Conservation (phyloP, 2,329 filamentous ascomycete genomes). For the Curvularia hawaiiensis region DNA sequence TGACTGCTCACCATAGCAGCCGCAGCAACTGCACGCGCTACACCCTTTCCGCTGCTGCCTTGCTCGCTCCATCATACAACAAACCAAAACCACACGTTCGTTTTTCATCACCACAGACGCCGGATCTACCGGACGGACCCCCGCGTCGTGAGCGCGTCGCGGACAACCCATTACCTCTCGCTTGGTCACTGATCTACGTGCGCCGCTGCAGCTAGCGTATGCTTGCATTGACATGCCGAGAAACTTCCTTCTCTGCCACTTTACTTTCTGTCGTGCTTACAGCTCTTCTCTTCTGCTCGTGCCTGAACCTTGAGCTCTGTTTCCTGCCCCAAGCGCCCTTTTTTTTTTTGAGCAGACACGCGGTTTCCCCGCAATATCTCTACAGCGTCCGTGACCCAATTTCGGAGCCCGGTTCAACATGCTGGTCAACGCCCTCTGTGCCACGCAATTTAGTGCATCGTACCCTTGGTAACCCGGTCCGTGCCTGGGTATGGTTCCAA, state of each 20-base stretch:
- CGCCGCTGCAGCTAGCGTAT: slow-evolving; percentile 38
- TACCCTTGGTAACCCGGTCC: slow-evolving; percentile 15
- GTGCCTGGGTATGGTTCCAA: neutral
- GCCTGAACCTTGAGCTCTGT: neutral
- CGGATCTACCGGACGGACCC: slow-evolving; percentile 28
- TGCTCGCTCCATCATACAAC: neutral
- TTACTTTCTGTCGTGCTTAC: neutral
- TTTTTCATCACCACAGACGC: neutral
- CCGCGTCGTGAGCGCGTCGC: slow-evolving; percentile 29
- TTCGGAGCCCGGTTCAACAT: slow-evolving; percentile 7
- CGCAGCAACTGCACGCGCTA: slow-evolving; percentile 15
- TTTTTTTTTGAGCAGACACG: neutral
- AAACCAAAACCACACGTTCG: neutral
- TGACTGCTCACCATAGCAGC: slow-evolving; percentile 9
- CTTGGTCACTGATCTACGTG: slow-evolving; percentile 43
- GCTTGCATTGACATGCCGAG: slow-evolving; percentile 14
- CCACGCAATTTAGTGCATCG: slow-evolving; percentile 3
- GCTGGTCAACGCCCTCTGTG: slow-evolving; percentile 14
- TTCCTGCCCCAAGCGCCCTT: neutral
- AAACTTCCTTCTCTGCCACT: neutral
- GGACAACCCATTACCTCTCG: slow-evolving; percentile 24
- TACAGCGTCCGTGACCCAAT: slow-evolving; percentile 4
- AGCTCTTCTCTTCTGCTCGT: neutral
- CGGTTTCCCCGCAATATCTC: slow-evolving; percentile 3
- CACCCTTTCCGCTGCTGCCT: slow-evolving; percentile 4